A percentile compares a stretch with the other conserved stretches of the same genome.
These are phyloP conservation scores for Scedosporium dehoogii DNA, from an alignment of 2,329 filamentous ascomycete genomes.

Conservation along the genomic window DNA sequence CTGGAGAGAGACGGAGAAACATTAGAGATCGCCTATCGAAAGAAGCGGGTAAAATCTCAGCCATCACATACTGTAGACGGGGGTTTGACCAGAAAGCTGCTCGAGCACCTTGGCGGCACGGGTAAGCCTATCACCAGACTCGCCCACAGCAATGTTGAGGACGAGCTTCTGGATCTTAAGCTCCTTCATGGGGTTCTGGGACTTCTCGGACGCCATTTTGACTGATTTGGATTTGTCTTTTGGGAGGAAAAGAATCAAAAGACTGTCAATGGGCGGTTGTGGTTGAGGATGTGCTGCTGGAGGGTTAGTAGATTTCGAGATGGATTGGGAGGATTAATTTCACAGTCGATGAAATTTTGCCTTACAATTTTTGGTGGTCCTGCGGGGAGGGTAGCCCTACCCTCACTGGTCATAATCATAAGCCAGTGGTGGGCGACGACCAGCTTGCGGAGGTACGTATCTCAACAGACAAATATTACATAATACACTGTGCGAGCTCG, in stretches of 20 bases:
- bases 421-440: background rate
- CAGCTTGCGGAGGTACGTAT: slow-evolving; percentile 1
- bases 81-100: slow-evolving; percentile 98
- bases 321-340: slow-evolving; percentile 1
- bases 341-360: background rate
- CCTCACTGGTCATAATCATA: background rate
- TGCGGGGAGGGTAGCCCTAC: slow-evolving; percentile 1
- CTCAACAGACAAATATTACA: background rate
- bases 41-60: background rate
- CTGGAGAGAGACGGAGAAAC: slow-evolving; percentile 29
- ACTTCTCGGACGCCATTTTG: slow-evolving; percentile 62
- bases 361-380: slow-evolving; percentile 4
- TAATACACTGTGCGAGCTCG: background rate
- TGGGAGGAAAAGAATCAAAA: background rate
- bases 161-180: slow-evolving; percentile 99
- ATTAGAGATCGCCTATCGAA: slow-evolving; percentile 9
- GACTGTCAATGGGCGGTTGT: background rate
- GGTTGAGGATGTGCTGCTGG: slow-evolving; percentile 1
- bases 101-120: slow-evolving; percentile 99
- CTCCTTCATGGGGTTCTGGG: slow-evolving; percentile 98
- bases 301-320: background rate
- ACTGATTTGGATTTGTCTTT: background rate
- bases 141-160: slow-evolving; percentile 98
- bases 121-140: slow-evolving; percentile 99
- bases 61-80: slow-evolving; percentile 83